phyloP scores from a whole-genome alignment of 441 rosid genomes.

The Aleurites moluccanus region DNA sequence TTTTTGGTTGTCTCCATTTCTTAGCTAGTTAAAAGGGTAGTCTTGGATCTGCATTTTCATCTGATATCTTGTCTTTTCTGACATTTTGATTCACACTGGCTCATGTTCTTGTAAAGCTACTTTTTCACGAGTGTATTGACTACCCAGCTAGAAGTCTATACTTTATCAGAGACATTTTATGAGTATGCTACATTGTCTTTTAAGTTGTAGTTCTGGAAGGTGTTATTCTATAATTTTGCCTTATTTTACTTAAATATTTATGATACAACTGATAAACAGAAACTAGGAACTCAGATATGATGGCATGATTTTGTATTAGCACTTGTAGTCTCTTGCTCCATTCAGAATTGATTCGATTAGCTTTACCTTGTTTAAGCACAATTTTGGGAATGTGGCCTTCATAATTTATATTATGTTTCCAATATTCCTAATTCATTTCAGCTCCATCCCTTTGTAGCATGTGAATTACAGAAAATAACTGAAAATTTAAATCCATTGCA shows the following conservation, averaged over 20 bases:
- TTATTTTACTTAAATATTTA: neutral
- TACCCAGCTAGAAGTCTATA: neutral
- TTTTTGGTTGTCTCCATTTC: neutral
- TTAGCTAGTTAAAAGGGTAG: neutral
- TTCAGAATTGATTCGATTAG: neutral
- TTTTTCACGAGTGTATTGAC: neutral
- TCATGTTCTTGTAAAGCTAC: neutral
- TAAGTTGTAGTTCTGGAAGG: neutral
- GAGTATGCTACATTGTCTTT: neutral
- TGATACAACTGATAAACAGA: neutral
- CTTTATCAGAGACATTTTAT: neutral
- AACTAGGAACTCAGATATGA: neutral
- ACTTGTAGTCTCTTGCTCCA: neutral
- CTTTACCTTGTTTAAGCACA: neutral
- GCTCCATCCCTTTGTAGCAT: neutral
- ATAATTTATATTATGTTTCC: neutral
- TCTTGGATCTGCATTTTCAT: neutral
- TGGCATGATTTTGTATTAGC: neutral
- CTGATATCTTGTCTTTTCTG: neutral
- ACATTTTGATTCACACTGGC: neutral
- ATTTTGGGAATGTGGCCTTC: neutral
- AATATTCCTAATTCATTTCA: neutral
- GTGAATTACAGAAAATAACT: neutral
- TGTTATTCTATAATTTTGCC: neutral
- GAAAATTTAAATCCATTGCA: slow-evolving; percentile 27